Evolutionary conservation across 2,329 filamentous ascomycete genomes (phyloP).

Genomic region (Aspergillus udagawae): DNA sequence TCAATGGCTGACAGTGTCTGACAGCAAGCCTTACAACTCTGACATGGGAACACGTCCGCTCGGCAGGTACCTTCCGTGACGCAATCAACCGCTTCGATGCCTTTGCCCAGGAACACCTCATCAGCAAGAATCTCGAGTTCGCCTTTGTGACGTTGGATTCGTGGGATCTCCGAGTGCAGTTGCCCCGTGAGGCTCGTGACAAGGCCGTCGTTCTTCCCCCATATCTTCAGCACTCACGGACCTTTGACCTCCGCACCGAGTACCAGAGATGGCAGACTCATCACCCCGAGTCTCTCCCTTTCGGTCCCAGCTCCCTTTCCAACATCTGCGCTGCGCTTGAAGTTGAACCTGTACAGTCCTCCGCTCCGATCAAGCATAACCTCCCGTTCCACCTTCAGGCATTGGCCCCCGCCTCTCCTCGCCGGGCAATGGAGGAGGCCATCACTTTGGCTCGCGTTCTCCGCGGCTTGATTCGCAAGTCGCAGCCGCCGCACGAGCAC

Average conservation of each 20-base stretch:
- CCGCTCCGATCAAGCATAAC: conserved; percentile 97
- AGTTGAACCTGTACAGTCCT: conserved; percentile 95
- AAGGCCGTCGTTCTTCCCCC: conserved; percentile 95
- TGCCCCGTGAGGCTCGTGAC: conserved; percentile 94
- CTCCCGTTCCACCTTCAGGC: conserved; percentile 97
- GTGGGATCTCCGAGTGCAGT: conserved; percentile 96
- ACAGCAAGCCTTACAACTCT: conserved; percentile 92
- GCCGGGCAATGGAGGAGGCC: conserved; percentile 95
- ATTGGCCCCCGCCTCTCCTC: conserved; percentile 87
- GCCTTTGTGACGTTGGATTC: conserved; percentile 97
- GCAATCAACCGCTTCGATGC: conserved; percentile 92
- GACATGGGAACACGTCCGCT: conserved; percentile 98
- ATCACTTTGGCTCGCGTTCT: conserved; percentile 91
- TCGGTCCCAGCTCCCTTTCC: conserved; percentile 88
- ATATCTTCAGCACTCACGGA: conserved; percentile 95
- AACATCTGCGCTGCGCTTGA: conserved; percentile 98
- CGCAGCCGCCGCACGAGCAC: conserved; percentile 87
- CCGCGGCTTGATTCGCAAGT: conserved; percentile 90
- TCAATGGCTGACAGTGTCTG: conserved; percentile 27
- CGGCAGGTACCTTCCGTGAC: conserved; percentile 94
- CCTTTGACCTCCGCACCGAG: conserved; percentile 93
- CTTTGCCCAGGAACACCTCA: conserved; percentile 87
- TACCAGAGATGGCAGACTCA: conserved; percentile 99
- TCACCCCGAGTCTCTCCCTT: conserved; percentile 94
- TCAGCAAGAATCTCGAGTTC: conserved; percentile 89